These are phyloP conservation scores for Firmiana major DNA, from an alignment of 345 rosid species.

Conservation along the genomic window DNA sequence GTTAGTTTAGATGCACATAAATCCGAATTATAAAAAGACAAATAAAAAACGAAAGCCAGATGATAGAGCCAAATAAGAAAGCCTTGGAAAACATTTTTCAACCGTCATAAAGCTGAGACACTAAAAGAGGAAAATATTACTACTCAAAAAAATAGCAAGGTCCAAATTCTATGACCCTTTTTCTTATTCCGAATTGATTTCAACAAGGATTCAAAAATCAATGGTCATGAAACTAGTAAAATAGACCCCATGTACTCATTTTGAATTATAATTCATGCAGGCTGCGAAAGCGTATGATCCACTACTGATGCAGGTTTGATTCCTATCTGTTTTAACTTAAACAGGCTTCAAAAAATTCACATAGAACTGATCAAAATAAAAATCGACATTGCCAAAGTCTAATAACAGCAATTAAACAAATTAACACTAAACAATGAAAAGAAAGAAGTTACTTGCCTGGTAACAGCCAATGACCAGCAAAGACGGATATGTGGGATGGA, in stretches of 20 bases:
- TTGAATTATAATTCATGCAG: background rate
- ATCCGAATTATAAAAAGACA: background rate
- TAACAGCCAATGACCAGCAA: slow-evolving; percentile 88
- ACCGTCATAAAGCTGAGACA: too few species aligned
- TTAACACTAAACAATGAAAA: background rate
- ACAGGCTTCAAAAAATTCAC: background rate
- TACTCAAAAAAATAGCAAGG: too few species aligned
- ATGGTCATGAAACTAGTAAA: too few species aligned
- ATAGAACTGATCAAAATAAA: background rate
- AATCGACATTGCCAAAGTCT: background rate
- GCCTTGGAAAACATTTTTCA: background rate
- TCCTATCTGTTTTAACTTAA: background rate
- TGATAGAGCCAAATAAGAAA: background rate
- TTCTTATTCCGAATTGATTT: too few species aligned
- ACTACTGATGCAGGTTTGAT: background rate
- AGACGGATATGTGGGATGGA: slow-evolving; percentile 72
- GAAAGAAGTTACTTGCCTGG: slow-evolving; percentile 50
- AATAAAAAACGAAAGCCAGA: background rate
- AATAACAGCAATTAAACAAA: background rate
- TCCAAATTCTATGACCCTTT: too few species aligned
- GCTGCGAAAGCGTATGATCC: background rate
- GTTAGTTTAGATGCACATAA: background rate
- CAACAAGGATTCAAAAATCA: too few species aligned
- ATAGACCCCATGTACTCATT: too few species aligned
- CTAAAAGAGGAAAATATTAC: too few species aligned